Evolutionary conservation across 352 stramenopile genomes (phyloP).

Genomic region (Phytophthora rubi): DNA sequence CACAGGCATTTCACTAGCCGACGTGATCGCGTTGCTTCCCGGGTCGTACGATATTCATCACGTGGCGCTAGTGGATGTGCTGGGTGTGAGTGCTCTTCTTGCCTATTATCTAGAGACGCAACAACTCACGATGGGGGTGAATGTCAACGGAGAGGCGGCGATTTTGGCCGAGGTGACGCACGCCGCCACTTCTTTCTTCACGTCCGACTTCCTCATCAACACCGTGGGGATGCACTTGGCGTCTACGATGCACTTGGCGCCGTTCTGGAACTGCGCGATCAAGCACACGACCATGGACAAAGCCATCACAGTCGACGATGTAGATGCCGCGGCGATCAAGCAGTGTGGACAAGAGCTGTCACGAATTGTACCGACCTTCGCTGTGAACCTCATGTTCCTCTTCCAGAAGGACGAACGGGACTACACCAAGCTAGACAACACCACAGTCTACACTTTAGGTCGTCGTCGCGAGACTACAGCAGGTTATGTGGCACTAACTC

Average conservation of each 20-base stretch:
- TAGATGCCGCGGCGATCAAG: constrained; percentile 31
- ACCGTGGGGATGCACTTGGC: constrained; percentile 42
- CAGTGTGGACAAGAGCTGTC: constrained; percentile 31
- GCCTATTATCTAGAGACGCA: constrained; percentile 36
- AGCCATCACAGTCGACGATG: constrained; percentile 25
- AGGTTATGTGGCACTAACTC: constrained; percentile 23
- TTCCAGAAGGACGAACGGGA: constrained; percentile 46
- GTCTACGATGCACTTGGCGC: constrained; percentile 42
- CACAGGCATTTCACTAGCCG: constrained; percentile 31
- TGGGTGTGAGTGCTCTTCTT: constrained; percentile 32
- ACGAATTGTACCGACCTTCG: constrained; percentile 33
- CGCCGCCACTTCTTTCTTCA: constrained; percentile 35
- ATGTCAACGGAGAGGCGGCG: constrained; percentile 45
- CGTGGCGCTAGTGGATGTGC: constrained; percentile 38
- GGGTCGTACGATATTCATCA: constrained; percentile 30
- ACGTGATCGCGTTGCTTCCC: constrained; percentile 34
- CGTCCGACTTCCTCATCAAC: constrained; percentile 42
- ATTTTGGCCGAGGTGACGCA: constrained; percentile 52
- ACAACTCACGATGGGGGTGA: constrained; percentile 43
- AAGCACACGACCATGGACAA: constrained; percentile 49
- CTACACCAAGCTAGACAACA: constrained; percentile 53
- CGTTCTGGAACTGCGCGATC: constrained; percentile 57
- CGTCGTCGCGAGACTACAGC: constrained; percentile 28
- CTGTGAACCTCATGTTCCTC: constrained; percentile 52
- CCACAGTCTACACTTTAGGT: constrained; percentile 41